A percentile compares a stretch with the other conserved stretches of the same genome.
Evolutionary conservation across 352 stramenopile genomes (phyloP).

Genomic region (Phytophthora hibernalis): DNA sequence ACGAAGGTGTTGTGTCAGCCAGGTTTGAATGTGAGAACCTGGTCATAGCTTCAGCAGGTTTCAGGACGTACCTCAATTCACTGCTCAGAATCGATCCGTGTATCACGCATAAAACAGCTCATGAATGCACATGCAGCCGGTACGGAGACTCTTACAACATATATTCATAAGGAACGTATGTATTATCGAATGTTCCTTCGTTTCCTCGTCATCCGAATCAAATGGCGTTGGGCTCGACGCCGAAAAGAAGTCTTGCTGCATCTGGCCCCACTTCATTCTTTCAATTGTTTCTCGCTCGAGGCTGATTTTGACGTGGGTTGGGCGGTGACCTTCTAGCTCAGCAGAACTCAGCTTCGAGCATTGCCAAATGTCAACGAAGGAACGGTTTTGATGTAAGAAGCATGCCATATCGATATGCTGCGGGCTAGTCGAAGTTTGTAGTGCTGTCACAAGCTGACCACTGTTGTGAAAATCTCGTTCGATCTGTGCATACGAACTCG

Average conservation of each 20-base stretch:
- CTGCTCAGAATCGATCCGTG: too few species aligned
- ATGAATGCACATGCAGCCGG: too few species aligned
- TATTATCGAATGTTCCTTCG: too few species aligned
- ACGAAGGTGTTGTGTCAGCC: too few species aligned
- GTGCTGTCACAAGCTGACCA: background rate
- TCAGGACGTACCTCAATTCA: too few species aligned
- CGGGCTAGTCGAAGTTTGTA: background rate
- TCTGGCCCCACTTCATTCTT: background rate
- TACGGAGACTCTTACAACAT: too few species aligned
- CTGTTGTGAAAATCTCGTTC: background rate
- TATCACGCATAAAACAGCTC: too few species aligned
- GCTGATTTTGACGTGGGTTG: constrained; percentile 3
- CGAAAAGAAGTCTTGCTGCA: constrained; percentile 3
- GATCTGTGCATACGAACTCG: constrained; percentile 17
- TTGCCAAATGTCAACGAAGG: constrained; percentile 9
- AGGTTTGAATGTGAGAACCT: too few species aligned
- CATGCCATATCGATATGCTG: constrained; percentile 1
- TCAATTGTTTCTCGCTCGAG: constrained; percentile 1
- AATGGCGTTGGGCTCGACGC: background rate
- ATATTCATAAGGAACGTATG: too few species aligned
- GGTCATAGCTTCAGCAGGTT: too few species aligned
- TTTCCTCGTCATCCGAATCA: background rate
- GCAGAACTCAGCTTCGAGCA: constrained; percentile 5
- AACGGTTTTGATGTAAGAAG: background rate
- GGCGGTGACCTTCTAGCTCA: constrained; percentile 3